Evolutionary conservation across 805 yeast species (phyloP), one percentile per base, ranked within the genome.

Genomic region (Blastobotrys americana): DNA sequence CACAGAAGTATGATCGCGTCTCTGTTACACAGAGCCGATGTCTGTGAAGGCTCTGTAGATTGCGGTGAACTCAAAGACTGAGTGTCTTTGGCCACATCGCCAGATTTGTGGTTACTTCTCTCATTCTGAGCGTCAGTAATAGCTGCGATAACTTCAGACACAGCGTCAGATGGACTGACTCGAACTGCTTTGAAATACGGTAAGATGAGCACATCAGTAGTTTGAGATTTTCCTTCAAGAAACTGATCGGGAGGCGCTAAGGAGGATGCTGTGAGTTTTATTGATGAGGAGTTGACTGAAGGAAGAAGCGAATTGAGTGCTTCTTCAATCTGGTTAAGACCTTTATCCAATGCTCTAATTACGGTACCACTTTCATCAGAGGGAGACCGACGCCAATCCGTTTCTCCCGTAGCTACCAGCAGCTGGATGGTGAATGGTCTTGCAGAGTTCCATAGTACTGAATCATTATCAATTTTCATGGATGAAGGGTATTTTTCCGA

Each of bases 361-460:
- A 82, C 66, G 0, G 79, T 68, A 2, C 68, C 64, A 19, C 57
- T 42, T 23, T 72, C 75, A 6, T 70, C 67, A 5, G 72, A 69
- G 2, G 95, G 85, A 56, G 84, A 84, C 49, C 77, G 90, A 13
- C 65, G 68, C 98, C 98, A 90, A 63, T 90, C 95, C 0, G 75
- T 59, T 53, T 80, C 79, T 8, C 93, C 94, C 0, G 97, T 88
- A 2, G 96, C 83, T 0, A 89, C 80, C 27, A 90, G 65, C 18
- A 87, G 67, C 53, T 89, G 97, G 19, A 82, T 58, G 2, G 79
- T 81, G 37, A 78, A 78, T 1, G 84, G 79, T 50, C 73, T 74
- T 0, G 95, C 79, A 4, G 89, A 71, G 47, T 82, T 80, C 77
- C 84, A 87, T 22, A 88, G 67, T 4, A 73, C 73, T 19, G 52